A percentile compares a stretch with the other conserved stretches of the same genome.
phyloP scores from a whole-genome alignment of 2,329 filamentous ascomycete species.

The Ophiostoma populinum region DNA sequence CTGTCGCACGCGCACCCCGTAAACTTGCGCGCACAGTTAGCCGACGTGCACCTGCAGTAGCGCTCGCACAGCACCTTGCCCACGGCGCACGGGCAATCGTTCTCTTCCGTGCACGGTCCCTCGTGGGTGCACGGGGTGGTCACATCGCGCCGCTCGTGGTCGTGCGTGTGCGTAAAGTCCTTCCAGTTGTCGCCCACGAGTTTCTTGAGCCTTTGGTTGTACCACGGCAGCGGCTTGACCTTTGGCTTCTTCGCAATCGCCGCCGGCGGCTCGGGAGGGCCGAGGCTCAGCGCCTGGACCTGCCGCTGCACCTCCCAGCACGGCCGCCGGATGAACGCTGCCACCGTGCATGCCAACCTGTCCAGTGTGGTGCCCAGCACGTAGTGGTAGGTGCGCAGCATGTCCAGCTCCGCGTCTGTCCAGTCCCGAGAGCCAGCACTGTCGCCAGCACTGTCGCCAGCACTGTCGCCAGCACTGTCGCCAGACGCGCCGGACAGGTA shows the following conservation, averaged over 20 bases:
- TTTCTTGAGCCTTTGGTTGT: conserved; percentile 38
- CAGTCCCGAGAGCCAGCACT: conserved; percentile 26
- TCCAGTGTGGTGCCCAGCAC: conserved; percentile 25
- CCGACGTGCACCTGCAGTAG: conserved; percentile 45
- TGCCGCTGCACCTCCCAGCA: conserved; percentile 35
- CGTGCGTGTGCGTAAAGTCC: conserved; percentile 35
- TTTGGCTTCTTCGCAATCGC: conserved; percentile 16
- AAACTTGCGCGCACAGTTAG: conserved; percentile 44
- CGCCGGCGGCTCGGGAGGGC: conserved; percentile 13
- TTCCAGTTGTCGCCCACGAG: conserved; percentile 36
- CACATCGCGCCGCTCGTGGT: conserved; percentile 39
- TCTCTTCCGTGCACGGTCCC: conserved; percentile 42
- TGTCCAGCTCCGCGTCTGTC: conserved; percentile 29
- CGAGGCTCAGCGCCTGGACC: conserved; percentile 22
- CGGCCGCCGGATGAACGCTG: conserved; percentile 30
- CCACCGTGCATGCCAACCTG: conserved; percentile 30
- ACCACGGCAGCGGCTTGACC: conserved; percentile 33
- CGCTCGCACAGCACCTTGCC: conserved; percentile 53
- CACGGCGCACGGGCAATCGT: conserved; percentile 44
- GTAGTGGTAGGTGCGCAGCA: conserved; percentile 30
- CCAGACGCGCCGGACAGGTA: conserved; percentile 20
- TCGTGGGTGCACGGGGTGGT: conserved; percentile 54
- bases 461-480: conserved; percentile 17
- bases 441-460: conserved; percentile 17
- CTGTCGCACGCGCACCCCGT: conserved; percentile 47